A percentile compares a stretch with the other conserved stretches of the same genome.
These are phyloP conservation scores for Cercospora zeina DNA, from an alignment of 2,329 filamentous ascomycete species.

Conservation along the genomic window DNA sequence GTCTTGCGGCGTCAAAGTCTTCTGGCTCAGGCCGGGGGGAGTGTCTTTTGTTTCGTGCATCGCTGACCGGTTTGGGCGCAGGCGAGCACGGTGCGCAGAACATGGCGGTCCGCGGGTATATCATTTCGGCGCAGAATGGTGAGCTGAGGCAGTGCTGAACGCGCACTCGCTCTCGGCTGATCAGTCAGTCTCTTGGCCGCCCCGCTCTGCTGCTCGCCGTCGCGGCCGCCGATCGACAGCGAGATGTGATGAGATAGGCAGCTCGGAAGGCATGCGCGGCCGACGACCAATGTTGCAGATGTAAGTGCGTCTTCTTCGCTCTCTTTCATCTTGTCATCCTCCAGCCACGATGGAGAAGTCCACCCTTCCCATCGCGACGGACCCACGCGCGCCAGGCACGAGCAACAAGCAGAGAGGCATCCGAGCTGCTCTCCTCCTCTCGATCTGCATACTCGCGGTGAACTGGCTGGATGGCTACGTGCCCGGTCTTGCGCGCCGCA, in stretches of 20 bases:
- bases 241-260: slow-evolving; percentile 17
- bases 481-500: slow-evolving; percentile 1
- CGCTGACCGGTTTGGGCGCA: neutral
- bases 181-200: slow-evolving; percentile 4
- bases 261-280: slow-evolving; percentile 1
- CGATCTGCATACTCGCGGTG: slow-evolving; percentile 25
- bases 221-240: slow-evolving; percentile 5
- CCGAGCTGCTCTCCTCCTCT: slow-evolving; percentile 17
- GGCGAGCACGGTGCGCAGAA: neutral
- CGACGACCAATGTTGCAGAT: neutral
- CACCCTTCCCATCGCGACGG: slow-evolving; percentile 29
- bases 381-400: slow-evolving; percentile 24
- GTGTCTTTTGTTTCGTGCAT: neutral
- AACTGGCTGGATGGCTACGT: slow-evolving; percentile 20
- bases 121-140: neutral
- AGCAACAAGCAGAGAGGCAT: slow-evolving; percentile 22
- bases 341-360: slow-evolving; percentile 34
- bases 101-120: neutral
- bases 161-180: neutral
- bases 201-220: slow-evolving; percentile 6
- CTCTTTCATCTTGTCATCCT: neutral
- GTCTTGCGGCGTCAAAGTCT: neutral
- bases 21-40: neutral
- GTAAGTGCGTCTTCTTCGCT: neutral
- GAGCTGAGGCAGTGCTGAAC: neutral